phyloP scores from a whole-genome alignment of 768 basidiomycete species.

The Crassisporium funariophilum region DNA sequence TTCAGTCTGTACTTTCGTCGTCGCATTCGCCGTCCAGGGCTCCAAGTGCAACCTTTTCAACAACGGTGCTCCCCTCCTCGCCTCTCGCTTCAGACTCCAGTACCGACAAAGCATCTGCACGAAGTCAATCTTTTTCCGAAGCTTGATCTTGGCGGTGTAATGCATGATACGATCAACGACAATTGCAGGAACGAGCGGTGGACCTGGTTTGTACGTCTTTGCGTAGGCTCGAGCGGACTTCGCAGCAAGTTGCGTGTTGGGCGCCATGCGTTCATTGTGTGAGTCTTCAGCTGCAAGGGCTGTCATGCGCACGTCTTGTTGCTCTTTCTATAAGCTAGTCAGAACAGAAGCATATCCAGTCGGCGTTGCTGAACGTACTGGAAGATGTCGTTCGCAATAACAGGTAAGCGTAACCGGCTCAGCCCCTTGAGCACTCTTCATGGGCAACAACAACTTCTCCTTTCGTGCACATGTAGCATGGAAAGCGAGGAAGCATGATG shows the following conservation, averaged over 20 bases:
- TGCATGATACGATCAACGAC: constrained; percentile 78
- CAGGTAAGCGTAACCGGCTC: constrained; percentile 75
- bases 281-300: constrained; percentile 56
- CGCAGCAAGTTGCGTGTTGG: constrained; percentile 44
- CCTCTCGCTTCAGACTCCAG: constrained; percentile 97
- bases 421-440: constrained; percentile 79
- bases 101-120: constrained; percentile 81
- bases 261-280: constrained; percentile 40
- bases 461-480: constrained; percentile 93
- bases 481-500: constrained; percentile 89
- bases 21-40: constrained; percentile 90
- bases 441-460: constrained; percentile 80
- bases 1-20: constrained; percentile 66
- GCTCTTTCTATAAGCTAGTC: constrained; percentile 54
- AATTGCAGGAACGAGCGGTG: constrained; percentile 86
- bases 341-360: background rate
- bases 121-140: constrained; percentile 79
- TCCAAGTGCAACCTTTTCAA: constrained; percentile 93
- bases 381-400: constrained; percentile 90
- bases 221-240: constrained; percentile 91
- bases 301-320: constrained; percentile 60
- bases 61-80: constrained; percentile 88
- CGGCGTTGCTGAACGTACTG: constrained; percentile 52
- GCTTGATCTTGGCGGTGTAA: constrained; percentile 69
- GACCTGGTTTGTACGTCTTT: constrained; percentile 89